Percentiles rank a stretch among this genome's conserved stretches.
Evolutionary conservation across 2,329 filamentous ascomycete species (phyloP).

Genomic region (Penicillium frequentans): DNA sequence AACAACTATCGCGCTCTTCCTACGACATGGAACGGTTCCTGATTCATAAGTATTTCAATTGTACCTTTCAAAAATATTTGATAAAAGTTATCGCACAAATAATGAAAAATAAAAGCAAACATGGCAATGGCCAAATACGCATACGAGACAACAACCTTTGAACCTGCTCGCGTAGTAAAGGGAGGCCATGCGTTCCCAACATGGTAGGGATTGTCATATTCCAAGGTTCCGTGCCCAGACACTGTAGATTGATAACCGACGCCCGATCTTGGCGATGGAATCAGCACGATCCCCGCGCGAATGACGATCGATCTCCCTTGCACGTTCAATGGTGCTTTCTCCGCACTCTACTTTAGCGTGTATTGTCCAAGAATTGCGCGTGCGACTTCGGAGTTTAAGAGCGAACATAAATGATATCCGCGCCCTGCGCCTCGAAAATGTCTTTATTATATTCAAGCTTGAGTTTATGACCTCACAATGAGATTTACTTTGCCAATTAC

Average conservation of each 20-base stretch:
- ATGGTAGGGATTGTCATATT: slow-evolving; percentile 3
- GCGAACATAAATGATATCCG: neutral
- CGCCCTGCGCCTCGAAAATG: neutral
- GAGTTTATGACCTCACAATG: slow-evolving; percentile 13
- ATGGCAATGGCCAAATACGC: neutral
- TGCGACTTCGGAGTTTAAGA: neutral
- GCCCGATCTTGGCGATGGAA: slow-evolving; percentile 5
- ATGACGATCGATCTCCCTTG: slow-evolving; percentile 9
- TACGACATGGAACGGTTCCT: slow-evolving; percentile 55
- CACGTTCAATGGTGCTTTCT: slow-evolving; percentile 4
- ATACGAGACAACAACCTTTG: too few species aligned
- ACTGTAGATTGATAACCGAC: slow-evolving; percentile 7
- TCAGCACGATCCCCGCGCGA: slow-evolving; percentile 2
- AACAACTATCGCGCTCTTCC: slow-evolving; percentile 65
- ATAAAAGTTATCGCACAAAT: neutral
- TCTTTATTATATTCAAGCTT: neutral
- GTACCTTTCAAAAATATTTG: neutral
- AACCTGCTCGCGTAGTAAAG: neutral
- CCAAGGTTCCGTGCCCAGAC: neutral
- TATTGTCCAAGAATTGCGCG: neutral
- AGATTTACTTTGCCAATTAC: slow-evolving; percentile 16
- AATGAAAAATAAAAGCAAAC: neutral
- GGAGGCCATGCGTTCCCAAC: slow-evolving; percentile 7
- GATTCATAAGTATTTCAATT: neutral
- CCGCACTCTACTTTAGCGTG: neutral